These are phyloP conservation scores for Phytophthora podocarpi DNA, from an alignment of 352 stramenopile species.

Conservation along the genomic window DNA sequence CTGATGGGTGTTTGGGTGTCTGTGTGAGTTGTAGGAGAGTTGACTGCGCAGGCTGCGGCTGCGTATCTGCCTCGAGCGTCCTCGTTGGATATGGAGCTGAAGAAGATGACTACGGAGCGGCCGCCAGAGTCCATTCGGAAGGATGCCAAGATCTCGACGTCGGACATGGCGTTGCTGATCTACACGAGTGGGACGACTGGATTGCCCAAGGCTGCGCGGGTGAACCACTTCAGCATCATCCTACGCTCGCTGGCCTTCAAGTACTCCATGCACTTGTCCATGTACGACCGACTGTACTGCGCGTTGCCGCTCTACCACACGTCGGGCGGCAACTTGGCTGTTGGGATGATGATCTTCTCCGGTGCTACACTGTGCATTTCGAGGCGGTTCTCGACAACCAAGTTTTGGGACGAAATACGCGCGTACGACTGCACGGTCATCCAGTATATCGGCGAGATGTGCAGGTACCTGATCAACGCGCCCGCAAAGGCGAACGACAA, in stretches of 20 bases:
- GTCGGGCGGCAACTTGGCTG: constrained; percentile 77
- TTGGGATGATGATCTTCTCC: constrained; percentile 81
- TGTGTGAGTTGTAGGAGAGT: constrained; percentile 20
- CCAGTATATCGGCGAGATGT: constrained; percentile 93
- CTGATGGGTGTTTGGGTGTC: background rate
- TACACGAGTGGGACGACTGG: constrained; percentile 88
- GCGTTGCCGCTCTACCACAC: constrained; percentile 87
- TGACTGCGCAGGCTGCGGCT: constrained; percentile 11
- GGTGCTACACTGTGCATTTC: constrained; percentile 80
- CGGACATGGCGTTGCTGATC: constrained; percentile 77
- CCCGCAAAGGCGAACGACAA: constrained; percentile 55
- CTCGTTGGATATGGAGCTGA: constrained; percentile 52
- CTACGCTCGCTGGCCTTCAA: constrained; percentile 62
- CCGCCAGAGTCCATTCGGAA: constrained; percentile 32
- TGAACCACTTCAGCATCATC: constrained; percentile 80
- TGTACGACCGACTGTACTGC: constrained; percentile 78
- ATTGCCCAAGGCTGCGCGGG: constrained; percentile 76
- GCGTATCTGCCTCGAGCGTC: constrained; percentile 40
- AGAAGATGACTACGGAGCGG: constrained; percentile 29
- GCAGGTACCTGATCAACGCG: constrained; percentile 80
- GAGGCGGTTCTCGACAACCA: constrained; percentile 70
- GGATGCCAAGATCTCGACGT: constrained; percentile 45
- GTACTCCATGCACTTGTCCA: constrained; percentile 51
- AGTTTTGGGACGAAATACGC: constrained; percentile 82
- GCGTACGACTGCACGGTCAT: constrained; percentile 74